These are phyloP conservation scores for Paramecium octaurelia DNA, from an alignment of 73 alveolate genomes.

Conservation along the genomic window DNA sequence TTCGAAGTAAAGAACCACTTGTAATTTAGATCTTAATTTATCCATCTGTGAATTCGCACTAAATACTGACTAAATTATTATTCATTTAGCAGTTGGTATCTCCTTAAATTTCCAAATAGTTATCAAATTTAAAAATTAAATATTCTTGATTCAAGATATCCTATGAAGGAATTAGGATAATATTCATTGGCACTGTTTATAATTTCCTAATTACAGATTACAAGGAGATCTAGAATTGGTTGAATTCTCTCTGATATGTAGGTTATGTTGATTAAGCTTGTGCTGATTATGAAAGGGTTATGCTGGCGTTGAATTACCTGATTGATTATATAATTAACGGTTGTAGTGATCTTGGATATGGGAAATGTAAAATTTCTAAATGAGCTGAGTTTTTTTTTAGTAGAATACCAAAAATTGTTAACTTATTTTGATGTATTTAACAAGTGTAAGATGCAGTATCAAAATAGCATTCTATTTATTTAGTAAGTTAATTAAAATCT, in stretches of 20 bases:
- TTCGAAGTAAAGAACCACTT: neutral
- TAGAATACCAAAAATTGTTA: neutral
- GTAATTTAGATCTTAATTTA: neutral
- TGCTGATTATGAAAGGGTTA: neutral
- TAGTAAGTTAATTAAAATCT: neutral
- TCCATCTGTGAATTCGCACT: neutral
- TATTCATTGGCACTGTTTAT: neutral
- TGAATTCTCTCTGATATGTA: neutral
- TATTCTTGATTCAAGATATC: neutral
- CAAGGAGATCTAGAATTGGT: neutral
- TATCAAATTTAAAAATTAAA: neutral
- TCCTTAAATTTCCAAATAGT: neutral
- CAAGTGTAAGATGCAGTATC: neutral
- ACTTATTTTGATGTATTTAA: neutral
- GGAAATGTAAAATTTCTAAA: neutral
- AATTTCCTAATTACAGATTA: neutral
- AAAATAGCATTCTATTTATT: neutral
- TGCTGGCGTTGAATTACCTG: neutral
- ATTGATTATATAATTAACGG: neutral
- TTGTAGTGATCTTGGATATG: neutral
- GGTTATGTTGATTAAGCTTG: neutral
- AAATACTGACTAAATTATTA: neutral
- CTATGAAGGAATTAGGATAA: neutral
- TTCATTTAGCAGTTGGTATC: neutral
- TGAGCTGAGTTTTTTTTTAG: neutral